These are phyloP conservation scores for Meyerozyma smithsonii DNA, from an alignment of 1,139 yeast genomes.

Conservation along the genomic window DNA sequence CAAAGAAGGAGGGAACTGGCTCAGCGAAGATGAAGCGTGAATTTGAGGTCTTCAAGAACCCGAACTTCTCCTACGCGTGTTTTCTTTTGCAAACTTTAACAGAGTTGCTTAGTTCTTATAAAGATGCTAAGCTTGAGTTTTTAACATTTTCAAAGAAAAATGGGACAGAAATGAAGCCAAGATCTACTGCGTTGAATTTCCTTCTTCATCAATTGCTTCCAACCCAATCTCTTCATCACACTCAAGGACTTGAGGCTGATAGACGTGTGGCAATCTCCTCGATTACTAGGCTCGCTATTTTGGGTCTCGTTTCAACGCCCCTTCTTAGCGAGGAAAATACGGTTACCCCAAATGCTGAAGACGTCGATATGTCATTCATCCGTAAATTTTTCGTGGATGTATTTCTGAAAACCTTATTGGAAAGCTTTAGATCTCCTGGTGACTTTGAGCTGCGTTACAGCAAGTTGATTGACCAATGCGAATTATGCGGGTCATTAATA, in stretches of 20 bases:
- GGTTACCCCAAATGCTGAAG: constrained; percentile 47
- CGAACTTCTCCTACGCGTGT: constrained; percentile 57
- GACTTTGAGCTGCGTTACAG: constrained; percentile 41
- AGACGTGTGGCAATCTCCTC: constrained; percentile 43
- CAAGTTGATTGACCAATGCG: constrained; percentile 54
- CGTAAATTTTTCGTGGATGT: constrained; percentile 73
- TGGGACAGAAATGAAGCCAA: constrained; percentile 40
- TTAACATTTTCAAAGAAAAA: constrained; percentile 65
- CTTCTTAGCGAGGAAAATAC: constrained; percentile 35
- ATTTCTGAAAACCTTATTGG: constrained; percentile 58
- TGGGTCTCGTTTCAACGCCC: constrained; percentile 58
- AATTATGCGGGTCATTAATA: constrained; percentile 42
- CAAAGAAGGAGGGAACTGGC: constrained; percentile 8
- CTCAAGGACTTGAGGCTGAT: constrained; percentile 29
- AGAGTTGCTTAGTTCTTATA: constrained; percentile 75
- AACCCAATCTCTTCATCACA: constrained; percentile 37
- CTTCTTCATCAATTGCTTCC: constrained; percentile 74
- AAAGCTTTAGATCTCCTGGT: constrained; percentile 31
- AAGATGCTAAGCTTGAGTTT: constrained; percentile 77
- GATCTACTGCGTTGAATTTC: constrained; percentile 73
- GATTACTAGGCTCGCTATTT: constrained; percentile 48
- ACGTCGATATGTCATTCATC: constrained; percentile 66
- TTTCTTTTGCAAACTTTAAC: constrained; percentile 64
- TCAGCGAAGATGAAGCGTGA: constrained; percentile 13
- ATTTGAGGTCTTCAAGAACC: constrained; percentile 33